Evolutionary conservation across 1,284 basidiomycete species (phyloP), one percentile per base, ranked within the genome.

Genomic region (Xerocomus amazonicus): DNA sequence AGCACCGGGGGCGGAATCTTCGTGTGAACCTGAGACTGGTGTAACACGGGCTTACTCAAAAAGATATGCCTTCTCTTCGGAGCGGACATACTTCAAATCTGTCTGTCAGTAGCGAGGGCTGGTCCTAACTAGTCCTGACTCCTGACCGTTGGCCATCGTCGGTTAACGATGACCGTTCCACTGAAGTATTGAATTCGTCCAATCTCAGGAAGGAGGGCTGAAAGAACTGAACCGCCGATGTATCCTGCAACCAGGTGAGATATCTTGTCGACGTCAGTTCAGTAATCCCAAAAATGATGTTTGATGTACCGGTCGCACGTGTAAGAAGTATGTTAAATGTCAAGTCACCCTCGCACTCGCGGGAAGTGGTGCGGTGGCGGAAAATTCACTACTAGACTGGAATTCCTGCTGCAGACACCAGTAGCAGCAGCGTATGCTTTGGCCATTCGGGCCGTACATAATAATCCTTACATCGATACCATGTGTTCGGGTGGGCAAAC

Each of bases 171-270:
- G 19, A 23, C 19, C 19, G 19, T 23, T 23, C 19, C 13, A 66
- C 65, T 8, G 71, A 75, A 48, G 75, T 71, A 2, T 70, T 56
- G 50, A 75, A 74, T 9, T 66, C 67, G 42, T 65, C 58, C 3
- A 69, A 58, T 23, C 66, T 65, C 8, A 73, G 57, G 56, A 31
- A 79, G 62, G 6, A 81, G 65, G 28, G 69, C 70, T 3, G 67
- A 57, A 4, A 81, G 68, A 27, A 81, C 73, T 4, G 75, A 71
- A 34, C 76, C 78, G 9, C 79, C 78, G 42, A 81, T 77, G 59
- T 82, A 82, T 17, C 78, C 80, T 75, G 45, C 16, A 31, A 28
- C 26, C 19, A 51, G 40, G 23, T 9, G 17, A 10, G 12, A 33
- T 12, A 37, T 13, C 7, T 26, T 10, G 27, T 37, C 10, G 13